Conservation (phyloP, 805 yeast species). For the Wickerhamomyces sydowiorum region DNA sequence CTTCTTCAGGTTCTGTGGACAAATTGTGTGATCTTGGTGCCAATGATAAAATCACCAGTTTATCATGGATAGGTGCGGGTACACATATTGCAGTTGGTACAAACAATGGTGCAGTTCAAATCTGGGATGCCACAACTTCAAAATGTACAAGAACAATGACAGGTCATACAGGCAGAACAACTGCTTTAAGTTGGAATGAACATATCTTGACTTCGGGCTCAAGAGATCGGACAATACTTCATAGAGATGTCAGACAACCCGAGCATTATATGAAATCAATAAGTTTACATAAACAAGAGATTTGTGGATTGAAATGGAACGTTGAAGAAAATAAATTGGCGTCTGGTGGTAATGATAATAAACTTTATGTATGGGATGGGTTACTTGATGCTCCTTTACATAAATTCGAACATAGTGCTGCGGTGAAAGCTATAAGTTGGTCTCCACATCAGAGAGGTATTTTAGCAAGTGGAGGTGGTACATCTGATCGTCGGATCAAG, state of each 20-base stretch:
- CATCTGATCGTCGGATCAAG: constrained; percentile 85
- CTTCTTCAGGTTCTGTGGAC: constrained; percentile 74
- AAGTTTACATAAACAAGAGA: constrained; percentile 83
- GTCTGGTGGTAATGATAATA: constrained; percentile 93
- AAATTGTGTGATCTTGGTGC: constrained; percentile 70
- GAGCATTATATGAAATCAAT: constrained; percentile 73
- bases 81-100: constrained; percentile 94
- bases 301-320: constrained; percentile 95
- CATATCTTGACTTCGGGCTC: constrained; percentile 86
- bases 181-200: constrained; percentile 91
- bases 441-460: constrained; percentile 95
- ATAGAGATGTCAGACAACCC: constrained; percentile 86
- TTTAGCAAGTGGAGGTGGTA: constrained; percentile 94
- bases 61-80: constrained; percentile 93
- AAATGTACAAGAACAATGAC: constrained; percentile 87
- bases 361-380: constrained; percentile 85
- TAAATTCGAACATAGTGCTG: constrained; percentile 86
- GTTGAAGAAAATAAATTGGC: constrained; percentile 87
- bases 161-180: constrained; percentile 82
- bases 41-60: constrained; percentile 70
- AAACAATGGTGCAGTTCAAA: constrained; percentile 78
- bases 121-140: constrained; percentile 85
- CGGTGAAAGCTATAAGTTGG: constrained; percentile 96
- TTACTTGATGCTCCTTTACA: constrained; percentile 56
- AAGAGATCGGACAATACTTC: constrained; percentile 76